A percentile compares a stretch with the other conserved stretches of the same genome.
phyloP scores from a whole-genome alignment of 176 grass and related monocot genomes.

The Phoenix roebelenii region DNA sequence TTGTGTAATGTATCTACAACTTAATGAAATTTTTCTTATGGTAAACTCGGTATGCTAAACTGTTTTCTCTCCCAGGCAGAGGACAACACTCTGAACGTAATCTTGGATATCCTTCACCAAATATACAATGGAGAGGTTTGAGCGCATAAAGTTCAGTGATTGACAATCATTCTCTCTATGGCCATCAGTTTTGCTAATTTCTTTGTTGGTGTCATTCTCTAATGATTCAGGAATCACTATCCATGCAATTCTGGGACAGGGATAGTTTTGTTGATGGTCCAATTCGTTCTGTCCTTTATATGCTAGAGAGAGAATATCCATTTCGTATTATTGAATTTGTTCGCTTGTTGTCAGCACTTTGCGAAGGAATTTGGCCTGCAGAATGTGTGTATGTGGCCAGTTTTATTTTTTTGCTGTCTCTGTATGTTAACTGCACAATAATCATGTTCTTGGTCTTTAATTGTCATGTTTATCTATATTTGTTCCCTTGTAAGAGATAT shows the following conservation, averaged over 20 bases:
- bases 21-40: slow-evolving; percentile 16
- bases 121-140: slow-evolving; percentile 78
- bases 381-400: slow-evolving; percentile 71
- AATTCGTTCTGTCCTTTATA: slow-evolving; percentile 80
- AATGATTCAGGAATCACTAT: slow-evolving; percentile 72
- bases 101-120: slow-evolving; percentile 55
- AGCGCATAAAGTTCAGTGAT: neutral
- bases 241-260: slow-evolving; percentile 95
- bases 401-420: slow-evolving; percentile 3
- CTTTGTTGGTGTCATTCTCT: neutral
- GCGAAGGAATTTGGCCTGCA: slow-evolving; percentile 75
- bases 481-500: too few relatives aligned
- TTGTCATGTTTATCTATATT: too few relatives aligned
- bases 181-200: too few relatives aligned
- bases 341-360: slow-evolving; percentile 78
- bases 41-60: neutral
- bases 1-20: slow-evolving; percentile 5
- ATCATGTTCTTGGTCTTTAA: too few relatives aligned
- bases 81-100: slow-evolving; percentile 46
- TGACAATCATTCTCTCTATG: too few relatives aligned
- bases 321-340: slow-evolving; percentile 46
- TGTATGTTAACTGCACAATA: neutral
- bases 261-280: slow-evolving; percentile 82
- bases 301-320: slow-evolving; percentile 85
- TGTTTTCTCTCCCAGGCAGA: slow-evolving; percentile 30